A percentile compares a stretch with the other conserved stretches of the same genome.
Evolutionary conservation across 805 yeast genomes (phyloP).

Genomic region (Monosporozyma aerobia): DNA sequence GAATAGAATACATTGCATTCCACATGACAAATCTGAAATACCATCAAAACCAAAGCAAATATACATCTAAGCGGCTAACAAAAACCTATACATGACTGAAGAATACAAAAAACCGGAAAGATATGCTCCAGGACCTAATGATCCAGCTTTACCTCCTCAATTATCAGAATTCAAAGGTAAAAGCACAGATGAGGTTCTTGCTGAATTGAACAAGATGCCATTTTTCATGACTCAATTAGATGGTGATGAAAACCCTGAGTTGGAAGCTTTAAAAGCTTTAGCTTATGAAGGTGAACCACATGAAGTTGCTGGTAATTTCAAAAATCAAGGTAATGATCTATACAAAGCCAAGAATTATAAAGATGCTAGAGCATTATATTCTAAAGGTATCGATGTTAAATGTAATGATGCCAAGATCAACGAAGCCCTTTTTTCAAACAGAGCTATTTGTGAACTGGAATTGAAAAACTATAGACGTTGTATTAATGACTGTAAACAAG

Average conservation of each 20-base stretch:
- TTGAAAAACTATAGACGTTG: constrained; percentile 76
- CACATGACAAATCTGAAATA: neutral
- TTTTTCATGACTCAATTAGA: constrained; percentile 88
- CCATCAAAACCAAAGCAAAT: neutral
- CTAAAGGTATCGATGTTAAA: constrained; percentile 66
- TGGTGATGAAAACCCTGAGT: constrained; percentile 61
- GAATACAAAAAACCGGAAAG: constrained; percentile 29
- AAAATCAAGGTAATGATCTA: constrained; percentile 86
- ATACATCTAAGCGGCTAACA: neutral
- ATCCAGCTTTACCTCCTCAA: constrained; percentile 77
- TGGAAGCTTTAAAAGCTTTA: constrained; percentile 84
- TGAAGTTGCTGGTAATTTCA: constrained; percentile 83
- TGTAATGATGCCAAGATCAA: constrained; percentile 48
- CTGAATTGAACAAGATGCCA: constrained; percentile 75
- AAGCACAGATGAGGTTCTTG: constrained; percentile 64
- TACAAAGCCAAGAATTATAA: constrained; percentile 62
- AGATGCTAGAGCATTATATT: constrained; percentile 70
- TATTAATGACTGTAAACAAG: constrained; percentile 74
- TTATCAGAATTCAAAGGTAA: constrained; percentile 53
- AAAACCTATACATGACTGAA: constrained; percentile 5
- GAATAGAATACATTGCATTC: neutral
- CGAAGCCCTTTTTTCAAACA: constrained; percentile 60
- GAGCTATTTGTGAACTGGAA: constrained; percentile 89
- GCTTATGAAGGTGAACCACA: constrained; percentile 95
- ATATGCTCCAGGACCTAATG: constrained; percentile 43